Conservation (phyloP, 176 grass and related monocot species). For the Eleusine coracana region DNA sequence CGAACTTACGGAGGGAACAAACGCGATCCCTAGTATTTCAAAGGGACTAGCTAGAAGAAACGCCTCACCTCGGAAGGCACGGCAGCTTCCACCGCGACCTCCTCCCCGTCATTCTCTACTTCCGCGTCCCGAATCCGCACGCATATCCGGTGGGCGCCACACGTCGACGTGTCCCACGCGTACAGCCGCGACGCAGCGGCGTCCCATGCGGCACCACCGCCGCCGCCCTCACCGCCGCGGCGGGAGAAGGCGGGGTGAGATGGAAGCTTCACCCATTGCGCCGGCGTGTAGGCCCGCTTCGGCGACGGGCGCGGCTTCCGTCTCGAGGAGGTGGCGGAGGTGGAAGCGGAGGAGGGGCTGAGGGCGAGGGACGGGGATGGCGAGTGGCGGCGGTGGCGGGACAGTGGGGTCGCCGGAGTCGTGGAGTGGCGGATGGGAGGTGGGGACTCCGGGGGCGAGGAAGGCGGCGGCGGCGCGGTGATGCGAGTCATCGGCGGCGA, state of each 20-base stretch:
- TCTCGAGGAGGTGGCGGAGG: constrained; percentile 48
- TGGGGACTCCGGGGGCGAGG: constrained; percentile 57
- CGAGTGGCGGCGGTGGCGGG: constrained; percentile 46
- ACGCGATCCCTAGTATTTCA: constrained; percentile 25
- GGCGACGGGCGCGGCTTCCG: constrained; percentile 38
- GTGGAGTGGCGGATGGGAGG: constrained; percentile 47
- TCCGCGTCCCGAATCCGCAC: constrained; percentile 67
- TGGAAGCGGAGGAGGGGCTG: constrained; percentile 42
- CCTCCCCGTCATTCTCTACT: constrained; percentile 39
- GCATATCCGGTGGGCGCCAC: constrained; percentile 61
- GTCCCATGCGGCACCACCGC: constrained; percentile 65
- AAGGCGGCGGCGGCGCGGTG: constrained; percentile 61
- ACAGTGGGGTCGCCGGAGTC: constrained; percentile 13
- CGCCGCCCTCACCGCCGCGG: constrained; percentile 8
- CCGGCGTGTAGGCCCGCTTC: constrained; percentile 52
- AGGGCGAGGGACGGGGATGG: constrained; percentile 53
- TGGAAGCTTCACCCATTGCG: constrained; percentile 52
- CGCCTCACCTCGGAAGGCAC: constrained; percentile 72
- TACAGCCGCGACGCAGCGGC: constrained; percentile 70
- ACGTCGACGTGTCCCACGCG: constrained; percentile 60
- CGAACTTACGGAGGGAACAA: background rate
- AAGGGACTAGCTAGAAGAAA: background rate
- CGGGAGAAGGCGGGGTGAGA: constrained; percentile 48
- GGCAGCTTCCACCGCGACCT: constrained; percentile 67
- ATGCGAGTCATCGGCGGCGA: constrained; percentile 70